These are phyloP conservation scores for Ramaria sp. DNA, from an alignment of 768 basidiomycete genomes.

Conservation along the genomic window DNA sequence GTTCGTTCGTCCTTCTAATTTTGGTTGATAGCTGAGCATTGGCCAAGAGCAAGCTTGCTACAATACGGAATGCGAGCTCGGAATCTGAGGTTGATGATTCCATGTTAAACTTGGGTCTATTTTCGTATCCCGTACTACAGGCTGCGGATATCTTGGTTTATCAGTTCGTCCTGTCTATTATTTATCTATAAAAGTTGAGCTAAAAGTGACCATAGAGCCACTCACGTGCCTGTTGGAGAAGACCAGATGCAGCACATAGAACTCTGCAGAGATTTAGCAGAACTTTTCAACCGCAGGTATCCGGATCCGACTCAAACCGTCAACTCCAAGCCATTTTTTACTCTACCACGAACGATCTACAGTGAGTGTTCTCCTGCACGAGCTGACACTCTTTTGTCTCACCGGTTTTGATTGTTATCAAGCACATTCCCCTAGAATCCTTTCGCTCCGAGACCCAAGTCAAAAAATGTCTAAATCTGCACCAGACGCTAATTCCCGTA, in stretches of 20 bases:
- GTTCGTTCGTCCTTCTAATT: slow-evolving; percentile 26
- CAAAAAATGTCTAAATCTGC: slow-evolving; percentile 97
- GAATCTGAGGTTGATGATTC: slow-evolving; percentile 77
- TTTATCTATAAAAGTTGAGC: background rate
- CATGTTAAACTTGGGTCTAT: slow-evolving; percentile 70
- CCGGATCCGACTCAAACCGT: slow-evolving; percentile 18
- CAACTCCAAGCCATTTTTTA: slow-evolving; percentile 40
- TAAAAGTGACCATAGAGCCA: slow-evolving; percentile 42
- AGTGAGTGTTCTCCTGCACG: slow-evolving; percentile 37
- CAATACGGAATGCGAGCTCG: slow-evolving; percentile 58
- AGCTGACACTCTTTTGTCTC: too few relatives aligned
- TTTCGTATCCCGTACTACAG: slow-evolving; percentile 90
- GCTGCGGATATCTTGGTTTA: slow-evolving; percentile 88
- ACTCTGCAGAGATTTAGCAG: slow-evolving; percentile 73
- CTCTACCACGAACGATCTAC: slow-evolving; percentile 57
- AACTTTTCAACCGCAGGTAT: slow-evolving; percentile 69
- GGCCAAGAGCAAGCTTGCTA: slow-evolving; percentile 62
- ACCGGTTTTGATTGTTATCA: background rate
- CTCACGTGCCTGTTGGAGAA: slow-evolving; percentile 92
- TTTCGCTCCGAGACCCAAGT: slow-evolving; percentile 76
- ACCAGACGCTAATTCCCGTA: slow-evolving; percentile 65
- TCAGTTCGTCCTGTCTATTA: slow-evolving; percentile 35
- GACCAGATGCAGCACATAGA: slow-evolving; percentile 95
- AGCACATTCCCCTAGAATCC: slow-evolving; percentile 75
- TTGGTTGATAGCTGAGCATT: background rate